Evolutionary conservation across 2,329 filamentous ascomycete genomes (phyloP), one percentile per base, ranked within the genome.

Genomic region (Exophiala lecanii-corni): DNA sequence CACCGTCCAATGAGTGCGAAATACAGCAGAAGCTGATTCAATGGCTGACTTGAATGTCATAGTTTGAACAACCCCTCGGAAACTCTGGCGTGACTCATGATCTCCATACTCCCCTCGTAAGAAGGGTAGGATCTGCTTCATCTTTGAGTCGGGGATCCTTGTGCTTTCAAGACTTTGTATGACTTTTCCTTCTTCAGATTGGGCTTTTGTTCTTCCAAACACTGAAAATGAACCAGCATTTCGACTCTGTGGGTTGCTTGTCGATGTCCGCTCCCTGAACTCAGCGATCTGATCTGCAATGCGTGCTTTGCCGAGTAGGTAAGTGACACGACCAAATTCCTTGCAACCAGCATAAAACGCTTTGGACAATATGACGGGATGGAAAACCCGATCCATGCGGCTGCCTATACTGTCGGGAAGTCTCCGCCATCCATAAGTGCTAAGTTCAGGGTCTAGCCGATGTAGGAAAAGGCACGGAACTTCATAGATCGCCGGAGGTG

Each of bases 41-140:
- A 54, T 46, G n/a, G 51, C 51, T 12, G 28, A 35, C 28, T 47
- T 40, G 21, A 49, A 50, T 6, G 51, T 54, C 43, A 54, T 47
- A 26, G 45, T 39, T 25, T 45, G 42, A 36, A 51, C 51, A 12
- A 39, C 25, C 5, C 48, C 41, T 12, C 48, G 48, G 36, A 48
- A 49, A 6, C 20, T 30, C 15, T 43, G 37, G 15, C 39, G 31
- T 10, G 43, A 43, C 3, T 32, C 34, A 30, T 50, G 35, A 13
- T 51, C 43, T n/a, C 42, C 43, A 32, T 40, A 49, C 16, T 50
- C 45, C 3, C 50, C 50, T n/a, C 41, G 44, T 2, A 50, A 30
- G 25, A 50, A 50, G 7, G 50, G 50, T 6, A 53, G 36, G n/a
- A 25, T 40, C 5, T 28, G 13, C 12, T 45, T 43, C 16, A 42